These are phyloP conservation scores for Psidium guajava DNA, from an alignment of 345 rosid genomes.

Conservation along the genomic window DNA sequence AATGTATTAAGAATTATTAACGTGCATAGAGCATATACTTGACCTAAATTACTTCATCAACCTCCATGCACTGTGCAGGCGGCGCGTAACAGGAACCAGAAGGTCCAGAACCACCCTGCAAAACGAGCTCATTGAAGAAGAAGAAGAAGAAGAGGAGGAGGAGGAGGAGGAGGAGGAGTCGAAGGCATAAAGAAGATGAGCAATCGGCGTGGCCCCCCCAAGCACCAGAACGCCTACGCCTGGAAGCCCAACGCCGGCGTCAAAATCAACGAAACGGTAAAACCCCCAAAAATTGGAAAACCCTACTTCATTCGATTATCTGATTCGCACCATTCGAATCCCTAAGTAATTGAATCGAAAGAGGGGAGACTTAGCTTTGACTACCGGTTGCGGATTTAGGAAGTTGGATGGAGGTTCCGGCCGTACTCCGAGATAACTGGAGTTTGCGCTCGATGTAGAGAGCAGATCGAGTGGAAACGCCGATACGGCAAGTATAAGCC, in stretches of 20 bases:
- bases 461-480: conserved; percentile 96
- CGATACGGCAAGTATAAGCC: conserved; percentile 83
- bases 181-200: conserved; percentile 28
- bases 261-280: conserved; percentile 81
- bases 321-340: background rate
- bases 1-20: background rate
- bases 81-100: background rate
- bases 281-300: background rate
- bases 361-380: background rate
- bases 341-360: background rate
- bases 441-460: conserved; percentile 75
- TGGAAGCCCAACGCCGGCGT: conserved; percentile 90
- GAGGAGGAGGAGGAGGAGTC: background rate
- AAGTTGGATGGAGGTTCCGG: conserved; percentile 61
- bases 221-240: conserved; percentile 71
- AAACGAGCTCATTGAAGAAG: background rate
- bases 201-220: conserved; percentile 60
- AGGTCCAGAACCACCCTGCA: background rate
- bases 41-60: background rate
- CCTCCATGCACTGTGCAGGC: background rate
- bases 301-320: background rate
- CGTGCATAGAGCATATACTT: background rate
- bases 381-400: conserved; percentile 10
- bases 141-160: background rate
- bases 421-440: conserved; percentile 79